Evolutionary conservation across 2,329 filamentous ascomycete species (phyloP), one percentile per base, ranked within the genome.

Genomic region (Fusarium concolor): DNA sequence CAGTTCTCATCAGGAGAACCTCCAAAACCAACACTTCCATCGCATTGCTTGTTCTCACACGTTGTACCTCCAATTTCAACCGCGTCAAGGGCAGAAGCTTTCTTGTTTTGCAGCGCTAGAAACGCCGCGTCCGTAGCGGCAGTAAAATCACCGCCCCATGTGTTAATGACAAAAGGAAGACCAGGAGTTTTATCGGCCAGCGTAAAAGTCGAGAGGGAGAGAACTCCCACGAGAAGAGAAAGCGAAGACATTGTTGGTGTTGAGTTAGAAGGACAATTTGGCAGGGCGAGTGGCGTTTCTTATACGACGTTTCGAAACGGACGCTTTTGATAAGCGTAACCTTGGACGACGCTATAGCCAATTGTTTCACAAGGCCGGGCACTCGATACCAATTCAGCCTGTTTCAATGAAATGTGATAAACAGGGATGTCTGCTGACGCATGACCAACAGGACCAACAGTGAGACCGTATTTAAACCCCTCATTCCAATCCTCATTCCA

Each of bases 1-100:
- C 85, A 87, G 31, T 76, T 74, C 72, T 87, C 85, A 64, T 86
- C 85, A 0, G 85, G 84, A 4, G 84, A 86, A 10, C 85, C 85
- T 54, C 85, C 85, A 68, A 78, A 86, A 51, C 85, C 85, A 37
- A 87, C 85, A 37, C 80, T 85, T 47, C 82, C 81, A 71, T 87
- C 85, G 76, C 85, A 87, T 64, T 83, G 85, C 49, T 81, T 79
- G 57, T 73, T 74, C 71, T 87, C 84, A 75, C 85, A 87, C 2
- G 83, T 79, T 22, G 79, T 71, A 74, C 84, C 85, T 57, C 85
- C 85, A n/a, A 79, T 60, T 68, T 85, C 80, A 37, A 86, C 82
- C 33, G 85, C 85, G 62, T 86, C 84, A 22, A 87, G 76, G 31
- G 83, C 82, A 2, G 82, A 77, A 0, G 74, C 72, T 33, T 72